Conservation (phyloP, 169 alveolate species). For the Plasmodium cynomolgi region DNA sequence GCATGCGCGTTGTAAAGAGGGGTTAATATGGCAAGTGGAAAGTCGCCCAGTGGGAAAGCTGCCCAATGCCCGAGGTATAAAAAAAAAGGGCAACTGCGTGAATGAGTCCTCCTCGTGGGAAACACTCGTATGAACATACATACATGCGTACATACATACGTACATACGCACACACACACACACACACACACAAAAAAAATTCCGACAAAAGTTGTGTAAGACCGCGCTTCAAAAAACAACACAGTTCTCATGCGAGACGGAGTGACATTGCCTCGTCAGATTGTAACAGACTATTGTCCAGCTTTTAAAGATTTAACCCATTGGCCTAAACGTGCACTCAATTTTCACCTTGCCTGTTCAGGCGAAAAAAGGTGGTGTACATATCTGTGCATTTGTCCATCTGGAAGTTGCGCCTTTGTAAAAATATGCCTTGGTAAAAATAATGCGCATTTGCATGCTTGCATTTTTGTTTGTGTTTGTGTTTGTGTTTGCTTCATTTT, state of each 20-base stretch:
- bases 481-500: background rate
- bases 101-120: background rate
- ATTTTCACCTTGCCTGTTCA: constrained; percentile 2
- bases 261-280: background rate
- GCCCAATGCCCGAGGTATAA: background rate
- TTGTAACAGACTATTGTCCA: background rate
- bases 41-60: background rate
- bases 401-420: background rate
- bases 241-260: background rate
- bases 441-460: background rate
- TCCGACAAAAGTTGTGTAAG: background rate
- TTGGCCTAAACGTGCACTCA: background rate
- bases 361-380: background rate
- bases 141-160: too few relatives aligned
- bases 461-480: background rate
- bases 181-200: background rate
- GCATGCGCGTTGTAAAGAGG: background rate
- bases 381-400: background rate
- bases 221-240: background rate
- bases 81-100: background rate
- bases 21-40: background rate
- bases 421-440: background rate
- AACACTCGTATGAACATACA: background rate
- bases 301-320: background rate
- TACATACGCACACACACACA: background rate